Base-by-base conservation (phyloP, 257 asterid genomes). In the Osmanthus fragrans region DNA sequence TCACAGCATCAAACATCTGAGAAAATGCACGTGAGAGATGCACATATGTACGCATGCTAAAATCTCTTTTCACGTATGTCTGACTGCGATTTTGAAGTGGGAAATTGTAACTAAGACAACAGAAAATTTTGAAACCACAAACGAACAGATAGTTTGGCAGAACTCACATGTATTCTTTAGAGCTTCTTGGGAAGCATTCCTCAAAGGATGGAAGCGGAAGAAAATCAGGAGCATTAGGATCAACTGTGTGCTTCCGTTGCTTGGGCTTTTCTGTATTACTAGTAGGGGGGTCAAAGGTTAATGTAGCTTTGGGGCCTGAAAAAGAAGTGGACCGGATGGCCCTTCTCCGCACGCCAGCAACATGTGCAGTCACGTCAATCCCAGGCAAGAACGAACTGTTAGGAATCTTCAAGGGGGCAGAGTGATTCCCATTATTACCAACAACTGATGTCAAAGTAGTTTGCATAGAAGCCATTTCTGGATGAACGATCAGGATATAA, bases 111-210 rank as follows among this genome's bases (percentile, higher is more conserved):
- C 37, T 33, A 74, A 65, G 51, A 66, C 29, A 23, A 70, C 4
- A 70, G 33, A 39, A 69, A 12, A 25, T 45, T n/a, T 25, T 21
- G 15, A 51, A 76, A 30, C 34, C 25, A 63, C 2, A 5, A 32
- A 47, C 34, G 15, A 40, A 21, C 6, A 2, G 15, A 16, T 27
- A 51, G 54, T 34, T 60, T 30, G 60, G 75, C 77, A 77, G 76
- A 74, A 63, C 80, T 69, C 71, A 95, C 99, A 84, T 89, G 91
- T 78, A 86, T 78, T 93, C 94, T 75, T 95, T 95, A 5, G 98
- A 60, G 98, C 99, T 95, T 77, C 79, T 93, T 4, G 97, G 99
- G 83, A 95, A 95, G 89, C 99, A 95, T 81, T 95, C 94, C 83
- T 90, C 90, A 25, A 93, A 95, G 81, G 98, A 86, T 3, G 99